These are phyloP conservation scores for Bigelowiella natans DNA, from an alignment of 78 protist species.

Conservation along the genomic window DNA sequence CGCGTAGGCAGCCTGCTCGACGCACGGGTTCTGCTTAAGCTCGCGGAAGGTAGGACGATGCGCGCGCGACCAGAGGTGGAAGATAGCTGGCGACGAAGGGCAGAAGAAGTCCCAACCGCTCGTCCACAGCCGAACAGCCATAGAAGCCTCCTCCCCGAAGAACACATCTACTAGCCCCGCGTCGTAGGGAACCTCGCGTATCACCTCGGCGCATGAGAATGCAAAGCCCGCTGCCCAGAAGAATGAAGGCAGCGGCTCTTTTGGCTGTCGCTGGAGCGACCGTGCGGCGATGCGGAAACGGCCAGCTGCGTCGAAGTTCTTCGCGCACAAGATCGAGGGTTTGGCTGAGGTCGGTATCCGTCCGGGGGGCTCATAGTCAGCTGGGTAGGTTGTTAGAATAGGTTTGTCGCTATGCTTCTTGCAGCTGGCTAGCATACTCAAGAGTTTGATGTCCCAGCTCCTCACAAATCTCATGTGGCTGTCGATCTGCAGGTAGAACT, in stretches of 20 bases:
- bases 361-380: background rate
- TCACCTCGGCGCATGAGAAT: constrained; percentile 26
- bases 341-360: background rate
- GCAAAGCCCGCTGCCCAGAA: constrained; percentile 52
- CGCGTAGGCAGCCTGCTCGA: no score
- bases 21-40: background rate
- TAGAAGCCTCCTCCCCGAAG: constrained; percentile 54
- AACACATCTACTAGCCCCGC: constrained; percentile 34
- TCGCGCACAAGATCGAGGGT: background rate
- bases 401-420: background rate
- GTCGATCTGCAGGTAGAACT: constrained; percentile 41
- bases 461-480: constrained; percentile 50
- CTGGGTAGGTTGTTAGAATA: background rate
- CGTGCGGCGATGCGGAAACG: background rate
- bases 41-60: constrained; percentile 46
- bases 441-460: constrained; percentile 35
- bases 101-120: constrained; percentile 38
- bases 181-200: constrained; percentile 38
- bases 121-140: constrained; percentile 42
- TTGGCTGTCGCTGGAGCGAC: background rate
- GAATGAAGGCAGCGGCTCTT: background rate
- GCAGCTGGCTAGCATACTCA: background rate
- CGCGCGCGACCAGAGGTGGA: constrained; percentile 47
- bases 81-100: constrained; percentile 28
- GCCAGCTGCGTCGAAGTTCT: background rate